A percentile compares a stretch with the other conserved stretches of the same genome.
Conservation (phyloP, 2,329 filamentous ascomycete genomes). For the Ceratocystis ficicola region DNA sequence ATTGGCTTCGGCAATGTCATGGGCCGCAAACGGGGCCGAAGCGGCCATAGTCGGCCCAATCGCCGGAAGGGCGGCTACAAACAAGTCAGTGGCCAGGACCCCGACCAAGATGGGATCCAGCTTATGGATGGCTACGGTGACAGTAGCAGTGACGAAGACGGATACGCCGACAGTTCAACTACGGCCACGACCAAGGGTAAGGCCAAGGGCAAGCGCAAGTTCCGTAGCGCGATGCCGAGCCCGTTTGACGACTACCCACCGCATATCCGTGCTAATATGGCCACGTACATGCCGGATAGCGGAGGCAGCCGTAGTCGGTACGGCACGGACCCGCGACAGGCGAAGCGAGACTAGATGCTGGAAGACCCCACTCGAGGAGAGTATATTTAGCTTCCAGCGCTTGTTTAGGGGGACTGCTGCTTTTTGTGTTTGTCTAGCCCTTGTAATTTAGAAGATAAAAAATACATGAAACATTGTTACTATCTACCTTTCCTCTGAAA, state of each 20-base stretch:
- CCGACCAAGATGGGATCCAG: not conserved
- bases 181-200: not conserved
- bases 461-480: too few relatives aligned
- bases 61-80: conserved; percentile 31
- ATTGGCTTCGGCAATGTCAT: conserved; percentile 43
- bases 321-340: not conserved
- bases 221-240: conserved; percentile 12
- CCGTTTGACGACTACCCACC: conserved; percentile 22
- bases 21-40: conserved; percentile 34
- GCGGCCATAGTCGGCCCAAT: conserved; percentile 26
- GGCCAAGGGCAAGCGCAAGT: conserved; percentile 21
- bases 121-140: conserved; percentile 20
- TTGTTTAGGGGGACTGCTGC: too few relatives aligned
- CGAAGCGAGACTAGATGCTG: not conserved
- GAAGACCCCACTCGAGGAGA: not conserved
- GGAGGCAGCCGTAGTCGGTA: not conserved
- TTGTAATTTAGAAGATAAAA: too few relatives aligned
- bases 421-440: too few relatives aligned
- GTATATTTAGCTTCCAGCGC: too few relatives aligned
- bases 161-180: not conserved
- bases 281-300: conserved; percentile 21
- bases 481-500: too few relatives aligned
- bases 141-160: conserved; percentile 6
- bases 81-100: not conserved
- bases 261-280: conserved; percentile 24